Percentiles rank a stretch among this genome's conserved stretches.
Evolutionary conservation across 192 early-diverging fungal genomes (phyloP).

Genomic region (Coemansia sp.): DNA sequence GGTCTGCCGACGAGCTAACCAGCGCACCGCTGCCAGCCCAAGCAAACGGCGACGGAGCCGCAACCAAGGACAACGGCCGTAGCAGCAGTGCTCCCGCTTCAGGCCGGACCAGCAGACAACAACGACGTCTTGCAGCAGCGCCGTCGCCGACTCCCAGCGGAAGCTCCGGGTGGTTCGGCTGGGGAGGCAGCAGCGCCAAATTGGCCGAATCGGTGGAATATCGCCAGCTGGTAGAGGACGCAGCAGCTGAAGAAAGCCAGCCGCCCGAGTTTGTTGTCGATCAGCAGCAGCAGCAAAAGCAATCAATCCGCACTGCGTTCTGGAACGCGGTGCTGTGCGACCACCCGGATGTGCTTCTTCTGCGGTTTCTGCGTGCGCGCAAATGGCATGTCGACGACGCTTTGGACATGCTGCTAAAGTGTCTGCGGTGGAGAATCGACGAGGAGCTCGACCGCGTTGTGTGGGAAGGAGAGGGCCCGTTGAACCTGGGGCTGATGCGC

Average conservation of each 20-base stretch:
- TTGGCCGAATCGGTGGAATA: conserved; percentile 10
- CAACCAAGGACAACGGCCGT: background rate
- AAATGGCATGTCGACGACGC: conserved; percentile 85
- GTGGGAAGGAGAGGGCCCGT: conserved; percentile 57
- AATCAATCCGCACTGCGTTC: conserved; percentile 59
- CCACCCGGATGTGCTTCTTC: conserved; percentile 71
- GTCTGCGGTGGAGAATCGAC: conserved; percentile 74
- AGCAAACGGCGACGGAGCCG: background rate
- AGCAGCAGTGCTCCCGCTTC: conserved; percentile 16
- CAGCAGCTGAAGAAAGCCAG: conserved; percentile 18
- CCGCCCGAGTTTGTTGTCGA: conserved; percentile 17
- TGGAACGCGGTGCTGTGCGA: conserved; percentile 64
- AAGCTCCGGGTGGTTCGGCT: conserved; percentile 33
- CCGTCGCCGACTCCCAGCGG: conserved; percentile 9
- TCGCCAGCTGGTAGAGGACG: conserved; percentile 33
- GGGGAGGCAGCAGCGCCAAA: conserved; percentile 24
- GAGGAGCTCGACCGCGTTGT: conserved; percentile 59
- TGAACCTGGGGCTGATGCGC: conserved; percentile 55
- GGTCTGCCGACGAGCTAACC: conserved; percentile 12
- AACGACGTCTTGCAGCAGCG: background rate
- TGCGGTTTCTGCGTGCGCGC: conserved; percentile 83
- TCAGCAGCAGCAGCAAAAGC: background rate
- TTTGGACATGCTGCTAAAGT: conserved; percentile 65
- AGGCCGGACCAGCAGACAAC: conserved; percentile 4
- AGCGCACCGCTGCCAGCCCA: conserved; percentile 7